These are phyloP conservation scores for Pythium aquatile DNA, from an alignment of 352 stramenopile genomes.

Conservation along the genomic window DNA sequence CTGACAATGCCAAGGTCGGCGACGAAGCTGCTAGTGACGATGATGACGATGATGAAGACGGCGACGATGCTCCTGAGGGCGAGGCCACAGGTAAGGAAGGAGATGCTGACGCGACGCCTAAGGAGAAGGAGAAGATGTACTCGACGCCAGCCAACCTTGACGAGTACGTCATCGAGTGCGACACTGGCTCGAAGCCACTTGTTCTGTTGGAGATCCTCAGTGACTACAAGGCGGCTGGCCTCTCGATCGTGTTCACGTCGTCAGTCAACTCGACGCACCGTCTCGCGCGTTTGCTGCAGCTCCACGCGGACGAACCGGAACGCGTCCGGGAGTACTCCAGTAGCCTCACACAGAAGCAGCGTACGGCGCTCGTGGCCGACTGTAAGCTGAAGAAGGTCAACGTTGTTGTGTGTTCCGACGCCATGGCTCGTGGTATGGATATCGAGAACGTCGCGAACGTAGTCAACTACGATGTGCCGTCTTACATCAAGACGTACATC, in stretches of 20 bases:
- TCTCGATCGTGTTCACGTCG: slow-evolving; percentile 95
- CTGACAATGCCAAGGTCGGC: slow-evolving; percentile 62
- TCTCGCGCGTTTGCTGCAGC: slow-evolving; percentile 92
- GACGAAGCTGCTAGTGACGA: slow-evolving; percentile 33
- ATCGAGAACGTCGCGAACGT: slow-evolving; percentile 91
- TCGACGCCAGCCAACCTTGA: slow-evolving; percentile 73
- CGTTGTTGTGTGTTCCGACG: slow-evolving; percentile 91
- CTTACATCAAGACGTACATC: slow-evolving; percentile 91
- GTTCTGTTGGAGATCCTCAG: slow-evolving; percentile 93
- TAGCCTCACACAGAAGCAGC: slow-evolving; percentile 77
- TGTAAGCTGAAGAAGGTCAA: slow-evolving; percentile 66
- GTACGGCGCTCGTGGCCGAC: slow-evolving; percentile 69
- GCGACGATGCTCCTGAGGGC: slow-evolving; percentile 23
- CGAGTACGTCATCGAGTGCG: slow-evolving; percentile 92
- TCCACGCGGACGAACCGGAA: slow-evolving; percentile 61
- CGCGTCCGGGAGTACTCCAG: slow-evolving; percentile 81
- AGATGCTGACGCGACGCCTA: slow-evolving; percentile 19
- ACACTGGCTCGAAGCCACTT: slow-evolving; percentile 93
- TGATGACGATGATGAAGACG: slow-evolving; percentile 24
- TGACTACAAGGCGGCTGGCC: slow-evolving; percentile 51
- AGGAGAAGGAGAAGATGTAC: slow-evolving; percentile 70
- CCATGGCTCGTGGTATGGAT: slow-evolving; percentile 93
- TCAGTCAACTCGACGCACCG: slow-evolving; percentile 97
- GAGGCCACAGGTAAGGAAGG: slow-evolving; percentile 12
- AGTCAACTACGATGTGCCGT: slow-evolving; percentile 94